These are phyloP conservation scores for Fusarium coffeatum DNA, from an alignment of 2,329 filamentous ascomycete genomes.

Conservation along the genomic window DNA sequence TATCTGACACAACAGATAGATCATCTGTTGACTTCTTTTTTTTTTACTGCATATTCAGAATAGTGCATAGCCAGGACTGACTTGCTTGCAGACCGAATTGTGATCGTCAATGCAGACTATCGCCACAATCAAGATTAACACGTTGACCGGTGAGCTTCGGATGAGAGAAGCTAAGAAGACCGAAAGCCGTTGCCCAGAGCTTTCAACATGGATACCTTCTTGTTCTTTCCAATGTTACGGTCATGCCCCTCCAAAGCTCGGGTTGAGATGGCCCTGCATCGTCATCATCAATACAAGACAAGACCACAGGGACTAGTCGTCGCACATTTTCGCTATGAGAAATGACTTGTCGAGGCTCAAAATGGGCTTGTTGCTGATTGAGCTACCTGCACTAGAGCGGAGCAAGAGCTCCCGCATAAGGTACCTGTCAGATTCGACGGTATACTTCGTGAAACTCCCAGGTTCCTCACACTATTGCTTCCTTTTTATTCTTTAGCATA, in stretches of 20 bases:
- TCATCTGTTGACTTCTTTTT: not conserved
- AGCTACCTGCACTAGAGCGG: slow-evolving; percentile 38
- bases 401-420: slow-evolving; percentile 32
- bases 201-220: slow-evolving; percentile 4
- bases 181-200: slow-evolving; percentile 2
- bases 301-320: slow-evolving; percentile 35
- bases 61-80: not conserved
- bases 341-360: slow-evolving; percentile 38
- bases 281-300: slow-evolving; percentile 40
- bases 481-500: slow-evolving; percentile 7
- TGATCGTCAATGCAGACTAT: slow-evolving; percentile 12
- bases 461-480: slow-evolving; percentile 3
- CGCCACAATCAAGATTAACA: slow-evolving; percentile 24
- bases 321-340: slow-evolving; percentile 22
- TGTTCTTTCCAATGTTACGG: slow-evolving; percentile 6
- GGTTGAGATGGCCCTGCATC: slow-evolving; percentile 20
- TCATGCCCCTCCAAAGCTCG: slow-evolving; percentile 17
- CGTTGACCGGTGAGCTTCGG: slow-evolving; percentile 3
- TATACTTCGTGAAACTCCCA: not conserved
- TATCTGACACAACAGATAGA: slow-evolving; percentile 7
- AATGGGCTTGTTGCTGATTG: slow-evolving; percentile 33
- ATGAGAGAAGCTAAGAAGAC: not conserved
- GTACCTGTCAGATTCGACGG: slow-evolving; percentile 41
- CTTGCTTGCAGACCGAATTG: slow-evolving; percentile 10
- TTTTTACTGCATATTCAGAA: slow-evolving; percentile 9